Conservation (phyloP, 2,329 filamentous ascomycete genomes). For the Dothidotthia symphoricarpi region DNA sequence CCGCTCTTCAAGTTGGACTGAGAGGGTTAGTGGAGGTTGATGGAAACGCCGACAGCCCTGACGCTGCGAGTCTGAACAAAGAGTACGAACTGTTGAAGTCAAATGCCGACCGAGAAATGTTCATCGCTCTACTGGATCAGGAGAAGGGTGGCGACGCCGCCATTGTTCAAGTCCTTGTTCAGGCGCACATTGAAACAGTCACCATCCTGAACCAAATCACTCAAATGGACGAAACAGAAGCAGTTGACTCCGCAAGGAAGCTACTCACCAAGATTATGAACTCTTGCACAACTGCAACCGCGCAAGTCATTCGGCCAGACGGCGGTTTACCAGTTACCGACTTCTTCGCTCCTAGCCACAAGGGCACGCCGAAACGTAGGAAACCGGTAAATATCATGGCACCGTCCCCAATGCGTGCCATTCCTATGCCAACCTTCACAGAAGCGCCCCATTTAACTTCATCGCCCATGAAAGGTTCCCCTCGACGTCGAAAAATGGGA, state of each 20-base stretch:
- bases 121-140: slow-evolving; percentile 74
- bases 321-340: slow-evolving; percentile 64
- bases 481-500: slow-evolving; percentile 70
- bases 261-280: slow-evolving; percentile 77
- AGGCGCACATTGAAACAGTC: slow-evolving; percentile 89
- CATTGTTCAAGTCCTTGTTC: slow-evolving; percentile 77
- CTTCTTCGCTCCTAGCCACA: slow-evolving; percentile 66
- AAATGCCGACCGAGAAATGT: slow-evolving; percentile 76
- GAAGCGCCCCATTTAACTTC: slow-evolving; percentile 44
- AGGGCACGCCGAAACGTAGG: slow-evolving; percentile 73
- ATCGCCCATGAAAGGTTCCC: slow-evolving; percentile 73
- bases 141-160: slow-evolving; percentile 77
- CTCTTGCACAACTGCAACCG: slow-evolving; percentile 69
- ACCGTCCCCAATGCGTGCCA: slow-evolving; percentile 49
- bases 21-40: slow-evolving; percentile 74
- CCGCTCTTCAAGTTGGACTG: slow-evolving; percentile 81
- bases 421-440: slow-evolving; percentile 30
- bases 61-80: slow-evolving; percentile 69
- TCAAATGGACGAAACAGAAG: slow-evolving; percentile 78
- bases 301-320: slow-evolving; percentile 88
- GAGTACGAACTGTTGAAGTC: slow-evolving; percentile 85
- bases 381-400: slow-evolving; percentile 51
- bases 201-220: slow-evolving; percentile 78
- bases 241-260: slow-evolving; percentile 72
- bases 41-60: slow-evolving; percentile 60